phyloP scores from a whole-genome alignment of 352 stramenopile genomes.

The Phytophthora pini region DNA sequence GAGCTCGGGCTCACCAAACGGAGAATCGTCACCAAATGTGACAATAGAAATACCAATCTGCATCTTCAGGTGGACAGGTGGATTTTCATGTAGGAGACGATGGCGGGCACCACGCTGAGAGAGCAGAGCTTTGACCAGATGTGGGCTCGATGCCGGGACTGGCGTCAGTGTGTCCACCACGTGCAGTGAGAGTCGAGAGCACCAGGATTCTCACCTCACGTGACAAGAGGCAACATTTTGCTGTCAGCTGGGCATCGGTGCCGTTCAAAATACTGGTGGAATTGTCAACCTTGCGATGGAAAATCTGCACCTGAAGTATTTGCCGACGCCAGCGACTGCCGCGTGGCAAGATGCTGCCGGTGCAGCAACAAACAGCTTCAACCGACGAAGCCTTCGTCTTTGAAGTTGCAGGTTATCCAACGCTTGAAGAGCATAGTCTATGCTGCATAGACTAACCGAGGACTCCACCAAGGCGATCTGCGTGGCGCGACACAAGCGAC shows the following conservation, averaged over 20 bases:
- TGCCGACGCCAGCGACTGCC: not conserved
- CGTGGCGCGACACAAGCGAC: slow-evolving; percentile 10
- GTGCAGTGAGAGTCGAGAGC: slow-evolving; percentile 7
- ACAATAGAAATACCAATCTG: slow-evolving; percentile 16
- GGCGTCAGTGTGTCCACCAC: slow-evolving; percentile 30
- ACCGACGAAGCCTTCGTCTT: not conserved
- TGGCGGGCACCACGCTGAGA: not conserved
- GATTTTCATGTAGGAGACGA: slow-evolving; percentile 16
- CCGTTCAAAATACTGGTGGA: slow-evolving; percentile 17
- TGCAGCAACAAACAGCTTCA: slow-evolving; percentile 5
- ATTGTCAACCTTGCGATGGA: slow-evolving; percentile 8
- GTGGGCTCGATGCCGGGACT: slow-evolving; percentile 16
- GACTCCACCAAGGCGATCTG: slow-evolving; percentile 6
- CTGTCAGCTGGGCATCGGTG: slow-evolving; percentile 3
- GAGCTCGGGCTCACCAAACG: slow-evolving; percentile 9
- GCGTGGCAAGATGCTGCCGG: slow-evolving; percentile 10
- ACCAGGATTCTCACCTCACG: slow-evolving; percentile 18
- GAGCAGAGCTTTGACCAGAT: slow-evolving; percentile 10
- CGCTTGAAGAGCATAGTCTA: not conserved
- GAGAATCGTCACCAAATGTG: slow-evolving; percentile 1
- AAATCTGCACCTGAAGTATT: not conserved
- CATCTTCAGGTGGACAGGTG: slow-evolving; percentile 6
- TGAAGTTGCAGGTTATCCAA: slow-evolving; percentile 24
- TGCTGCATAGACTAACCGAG: slow-evolving; percentile 5
- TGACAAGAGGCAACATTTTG: slow-evolving; percentile 1